phyloP scores from a whole-genome alignment of 164 flowering plant species.

The Liriodendron chinense region DNA sequence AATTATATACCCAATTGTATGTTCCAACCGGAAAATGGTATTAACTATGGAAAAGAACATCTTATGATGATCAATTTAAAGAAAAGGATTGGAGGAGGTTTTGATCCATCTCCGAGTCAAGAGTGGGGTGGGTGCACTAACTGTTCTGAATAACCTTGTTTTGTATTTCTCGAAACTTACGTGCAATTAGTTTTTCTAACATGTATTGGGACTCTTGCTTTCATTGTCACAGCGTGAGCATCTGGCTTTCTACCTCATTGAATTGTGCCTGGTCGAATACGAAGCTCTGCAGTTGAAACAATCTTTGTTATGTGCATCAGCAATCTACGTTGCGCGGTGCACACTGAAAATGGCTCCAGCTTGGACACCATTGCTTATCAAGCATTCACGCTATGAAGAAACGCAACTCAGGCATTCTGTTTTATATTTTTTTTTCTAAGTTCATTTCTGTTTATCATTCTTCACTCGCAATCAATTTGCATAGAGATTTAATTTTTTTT shows the following conservation, averaged over 20 bases:
- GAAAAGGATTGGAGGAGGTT: no score
- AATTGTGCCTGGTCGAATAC: slow-evolving; percentile 70
- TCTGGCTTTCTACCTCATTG: slow-evolving; percentile 77
- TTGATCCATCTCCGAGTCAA: no score
- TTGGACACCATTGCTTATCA: slow-evolving; percentile 72
- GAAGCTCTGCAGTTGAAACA: slow-evolving; percentile 75
- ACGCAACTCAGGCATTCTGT: slow-evolving; percentile 51
- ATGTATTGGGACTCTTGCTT: no score
- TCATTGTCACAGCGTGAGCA: slow-evolving; percentile 55
- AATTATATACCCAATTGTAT: no score
- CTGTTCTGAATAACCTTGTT: no score
- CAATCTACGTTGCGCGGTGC: slow-evolving; percentile 73
- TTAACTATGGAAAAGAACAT: no score
- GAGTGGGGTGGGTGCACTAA: no score
- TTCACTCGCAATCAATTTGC: not conserved
- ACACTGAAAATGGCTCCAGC: slow-evolving; percentile 54
- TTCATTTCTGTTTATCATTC: not conserved
- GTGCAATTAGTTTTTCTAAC: no score
- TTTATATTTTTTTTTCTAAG: no score
- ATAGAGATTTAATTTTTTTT: not conserved
- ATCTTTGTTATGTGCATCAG: slow-evolving; percentile 81
- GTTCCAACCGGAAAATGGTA: no score
- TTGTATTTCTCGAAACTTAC: no score
- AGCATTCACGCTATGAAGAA: slow-evolving; percentile 62
- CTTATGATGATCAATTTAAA: no score